Conservation (phyloP, 2,329 filamentous ascomycete genomes). For the Ceratocystis albifundus region DNA sequence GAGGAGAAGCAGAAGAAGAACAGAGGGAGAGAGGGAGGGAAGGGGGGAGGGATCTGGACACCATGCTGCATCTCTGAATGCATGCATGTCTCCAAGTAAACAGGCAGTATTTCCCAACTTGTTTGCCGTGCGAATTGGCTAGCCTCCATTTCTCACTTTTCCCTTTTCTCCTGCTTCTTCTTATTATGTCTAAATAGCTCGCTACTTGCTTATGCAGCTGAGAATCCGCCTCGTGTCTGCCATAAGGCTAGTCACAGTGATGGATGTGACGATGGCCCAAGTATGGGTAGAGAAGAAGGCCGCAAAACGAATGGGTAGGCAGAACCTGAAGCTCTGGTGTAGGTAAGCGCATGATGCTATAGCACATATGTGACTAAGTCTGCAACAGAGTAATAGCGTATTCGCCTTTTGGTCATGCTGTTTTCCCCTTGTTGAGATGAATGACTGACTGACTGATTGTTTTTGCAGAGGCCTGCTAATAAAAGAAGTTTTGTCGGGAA, state of each 20-base stretch:
- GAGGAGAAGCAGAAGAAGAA: background rate
- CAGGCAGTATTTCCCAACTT: slow-evolving; percentile 1
- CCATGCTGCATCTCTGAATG: background rate
- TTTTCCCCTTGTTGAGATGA: background rate
- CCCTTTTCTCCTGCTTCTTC: background rate
- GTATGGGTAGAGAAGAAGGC: background rate
- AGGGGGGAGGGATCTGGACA: background rate
- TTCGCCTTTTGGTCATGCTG: background rate
- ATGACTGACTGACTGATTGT: background rate
- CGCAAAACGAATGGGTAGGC: background rate
- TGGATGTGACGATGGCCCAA: background rate
- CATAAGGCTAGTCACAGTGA: slow-evolving; percentile 3
- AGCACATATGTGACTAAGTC: background rate
- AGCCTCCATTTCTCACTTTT: background rate
- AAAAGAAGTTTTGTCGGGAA: background rate
- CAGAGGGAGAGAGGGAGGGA: background rate
- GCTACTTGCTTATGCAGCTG: background rate
- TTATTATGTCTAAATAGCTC: background rate
- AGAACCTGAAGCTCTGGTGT: background rate
- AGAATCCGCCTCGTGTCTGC: slow-evolving; percentile 7
- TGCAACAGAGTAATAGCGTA: background rate
- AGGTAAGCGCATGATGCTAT: background rate
- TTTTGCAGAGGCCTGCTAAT: background rate
- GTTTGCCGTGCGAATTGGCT: background rate
- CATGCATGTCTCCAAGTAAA: background rate